These are phyloP conservation scores for Rhizopus sp. DNA, from an alignment of 371 early-diverging fungal species.

Conservation along the genomic window DNA sequence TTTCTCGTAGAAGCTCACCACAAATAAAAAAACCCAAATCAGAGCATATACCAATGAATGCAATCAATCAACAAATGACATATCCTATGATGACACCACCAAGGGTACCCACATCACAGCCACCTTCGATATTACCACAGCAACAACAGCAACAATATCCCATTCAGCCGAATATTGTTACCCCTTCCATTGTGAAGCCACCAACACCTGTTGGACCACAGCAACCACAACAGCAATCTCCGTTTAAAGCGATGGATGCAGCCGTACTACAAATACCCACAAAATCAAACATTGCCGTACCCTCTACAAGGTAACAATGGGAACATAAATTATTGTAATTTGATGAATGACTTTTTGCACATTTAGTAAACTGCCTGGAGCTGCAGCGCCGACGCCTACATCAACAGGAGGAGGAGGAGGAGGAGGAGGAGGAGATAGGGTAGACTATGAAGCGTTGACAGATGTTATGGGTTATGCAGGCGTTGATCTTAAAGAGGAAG, in stretches of 20 bases:
- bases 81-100: background rate
- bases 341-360: background rate
- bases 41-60: constrained; percentile 17
- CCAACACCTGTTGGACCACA: constrained; percentile 29
- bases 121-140: background rate
- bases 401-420: constrained; percentile 17
- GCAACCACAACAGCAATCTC: too few relatives aligned
- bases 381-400: constrained; percentile 4
- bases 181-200: constrained; percentile 2
- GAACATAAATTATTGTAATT: background rate
- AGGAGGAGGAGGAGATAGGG: constrained; percentile 45
- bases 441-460: constrained; percentile 67
- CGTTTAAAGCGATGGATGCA: too few relatives aligned
- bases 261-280: constrained; percentile 33
- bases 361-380: constrained; percentile 11
- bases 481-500: constrained; percentile 79
- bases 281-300: constrained; percentile 13
- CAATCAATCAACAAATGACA: background rate
- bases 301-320: constrained; percentile 13
- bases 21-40: constrained; percentile 25
- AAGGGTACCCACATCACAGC: background rate
- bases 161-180: background rate
- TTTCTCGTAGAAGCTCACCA: constrained; percentile 8
- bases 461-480: constrained; percentile 89
- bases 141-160: constrained; percentile 16